Evolutionary conservation across 305 asterid genomes (phyloP).

Genomic region (Fraxinus sp.): DNA sequence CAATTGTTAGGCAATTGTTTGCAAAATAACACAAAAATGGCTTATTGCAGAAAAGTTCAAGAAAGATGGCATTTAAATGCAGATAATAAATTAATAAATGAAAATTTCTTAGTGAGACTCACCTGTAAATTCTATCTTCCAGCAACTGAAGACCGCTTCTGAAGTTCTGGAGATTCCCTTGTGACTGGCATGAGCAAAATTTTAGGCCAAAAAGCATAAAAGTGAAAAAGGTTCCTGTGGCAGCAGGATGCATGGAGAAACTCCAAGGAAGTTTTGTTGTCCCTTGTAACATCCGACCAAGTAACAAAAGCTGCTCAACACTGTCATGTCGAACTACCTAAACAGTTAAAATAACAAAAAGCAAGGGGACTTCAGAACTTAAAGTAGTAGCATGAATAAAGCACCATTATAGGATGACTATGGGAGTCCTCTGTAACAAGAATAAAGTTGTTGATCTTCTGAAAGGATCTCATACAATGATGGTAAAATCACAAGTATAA

Average conservation of each 20-base stretch:
- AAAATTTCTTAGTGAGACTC: constrained; percentile 12
- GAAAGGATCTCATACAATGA: neutral
- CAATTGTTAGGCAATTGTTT: neutral
- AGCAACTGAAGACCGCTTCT: constrained; percentile 91
- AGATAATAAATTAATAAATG: neutral
- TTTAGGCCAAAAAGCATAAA: constrained; percentile 92
- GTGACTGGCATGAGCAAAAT: constrained; percentile 82
- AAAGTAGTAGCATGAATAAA: neutral
- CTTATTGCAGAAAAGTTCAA: neutral
- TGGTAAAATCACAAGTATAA: neutral
- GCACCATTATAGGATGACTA: neutral
- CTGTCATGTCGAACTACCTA: constrained; percentile 96
- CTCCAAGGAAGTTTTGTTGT: constrained; percentile 82
- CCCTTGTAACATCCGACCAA: constrained; percentile 97
- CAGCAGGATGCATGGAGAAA: constrained; percentile 91
- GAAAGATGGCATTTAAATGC: neutral
- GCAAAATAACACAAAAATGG: neutral
- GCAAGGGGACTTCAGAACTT: neutral
- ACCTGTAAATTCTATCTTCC: constrained; percentile 97
- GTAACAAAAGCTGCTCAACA: constrained; percentile 85
- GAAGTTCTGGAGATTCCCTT: constrained; percentile 83
- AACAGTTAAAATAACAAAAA: constrained; percentile 20
- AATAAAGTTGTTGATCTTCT: constrained; percentile 8
- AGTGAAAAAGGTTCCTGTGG: constrained; percentile 95
- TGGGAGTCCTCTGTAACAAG: neutral